These are phyloP conservation scores for Aurifilum marmelostoma DNA, from an alignment of 2,329 filamentous ascomycete genomes.

Conservation along the genomic window DNA sequence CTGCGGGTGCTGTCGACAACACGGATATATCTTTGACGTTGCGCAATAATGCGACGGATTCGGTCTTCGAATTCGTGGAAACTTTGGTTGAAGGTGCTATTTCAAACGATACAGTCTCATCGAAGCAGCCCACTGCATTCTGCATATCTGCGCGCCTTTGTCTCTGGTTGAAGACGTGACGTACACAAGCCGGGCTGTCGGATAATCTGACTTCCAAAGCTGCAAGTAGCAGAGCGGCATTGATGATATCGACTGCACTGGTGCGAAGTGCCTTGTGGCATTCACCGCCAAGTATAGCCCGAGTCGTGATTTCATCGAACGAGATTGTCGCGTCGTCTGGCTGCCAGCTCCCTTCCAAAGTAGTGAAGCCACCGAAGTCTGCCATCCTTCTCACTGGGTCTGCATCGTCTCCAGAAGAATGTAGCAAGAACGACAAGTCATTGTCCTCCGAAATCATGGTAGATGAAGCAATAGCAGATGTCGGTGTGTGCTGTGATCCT, in stretches of 20 bases:
- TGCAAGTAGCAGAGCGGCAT: neutral
- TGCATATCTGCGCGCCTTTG: neutral
- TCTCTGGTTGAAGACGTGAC: neutral
- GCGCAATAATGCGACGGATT: neutral
- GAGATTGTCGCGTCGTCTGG: neutral
- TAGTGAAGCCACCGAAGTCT: neutral
- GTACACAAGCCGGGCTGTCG: neutral
- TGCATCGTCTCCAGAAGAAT: neutral
- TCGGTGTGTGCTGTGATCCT: neutral
- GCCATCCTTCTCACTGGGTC: neutral
- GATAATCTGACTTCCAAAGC: neutral
- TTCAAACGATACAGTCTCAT: neutral
- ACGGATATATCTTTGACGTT: neutral
- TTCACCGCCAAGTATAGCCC: neutral
- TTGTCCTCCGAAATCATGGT: neutral
- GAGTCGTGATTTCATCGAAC: neutral
- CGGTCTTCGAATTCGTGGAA: neutral
- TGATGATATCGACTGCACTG: neutral
- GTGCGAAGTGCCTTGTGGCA: neutral
- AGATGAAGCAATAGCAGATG: neutral
- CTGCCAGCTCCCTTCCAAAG: neutral
- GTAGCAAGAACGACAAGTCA: neutral
- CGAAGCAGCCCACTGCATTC: neutral
- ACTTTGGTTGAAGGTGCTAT: neutral
- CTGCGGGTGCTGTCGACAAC: neutral